Conservation (phyloP, 225 moss, liverwort and hornwort species). For the Ulota crispa region DNA sequence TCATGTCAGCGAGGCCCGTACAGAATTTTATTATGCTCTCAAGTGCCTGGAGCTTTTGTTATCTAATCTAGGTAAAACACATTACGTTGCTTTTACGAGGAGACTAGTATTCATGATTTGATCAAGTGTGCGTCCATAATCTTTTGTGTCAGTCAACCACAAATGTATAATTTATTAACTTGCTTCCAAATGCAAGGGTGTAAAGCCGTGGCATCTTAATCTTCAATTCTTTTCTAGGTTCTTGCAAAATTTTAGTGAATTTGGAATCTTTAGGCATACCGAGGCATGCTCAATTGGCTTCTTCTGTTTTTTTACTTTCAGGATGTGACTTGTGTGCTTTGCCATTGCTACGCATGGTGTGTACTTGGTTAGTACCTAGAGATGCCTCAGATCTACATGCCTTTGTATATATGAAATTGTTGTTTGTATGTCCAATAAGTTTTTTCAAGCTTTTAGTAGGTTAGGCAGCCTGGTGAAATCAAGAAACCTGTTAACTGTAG, state of each 20-base stretch:
- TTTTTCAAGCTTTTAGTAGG: background rate
- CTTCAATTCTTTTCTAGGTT: background rate
- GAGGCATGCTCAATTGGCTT: background rate
- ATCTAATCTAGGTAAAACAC: slow-evolving; percentile 59
- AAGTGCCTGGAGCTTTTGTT: slow-evolving; percentile 80
- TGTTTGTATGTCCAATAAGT: background rate
- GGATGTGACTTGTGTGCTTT: background rate
- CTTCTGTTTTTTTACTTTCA: background rate
- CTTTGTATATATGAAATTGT: background rate
- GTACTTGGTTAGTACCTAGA: slow-evolving; percentile 1
- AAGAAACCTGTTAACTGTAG: slow-evolving; percentile 16
- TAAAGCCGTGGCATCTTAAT: background rate
- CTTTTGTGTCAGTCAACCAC: background rate
- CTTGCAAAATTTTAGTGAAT: background rate
- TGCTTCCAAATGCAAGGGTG: background rate
- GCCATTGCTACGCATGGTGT: background rate
- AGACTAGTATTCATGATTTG: background rate
- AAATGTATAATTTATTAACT: background rate
- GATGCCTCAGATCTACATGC: background rate
- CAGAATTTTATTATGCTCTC: slow-evolving; percentile 81
- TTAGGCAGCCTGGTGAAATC: slow-evolving; percentile 2
- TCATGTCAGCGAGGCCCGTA: slow-evolving; percentile 79
- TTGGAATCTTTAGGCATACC: background rate
- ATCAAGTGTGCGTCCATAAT: background rate
- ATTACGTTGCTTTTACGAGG: background rate